Conservation (phyloP, 495 filamentous ascomycete species). For the Neurospora sublineolata region DNA sequence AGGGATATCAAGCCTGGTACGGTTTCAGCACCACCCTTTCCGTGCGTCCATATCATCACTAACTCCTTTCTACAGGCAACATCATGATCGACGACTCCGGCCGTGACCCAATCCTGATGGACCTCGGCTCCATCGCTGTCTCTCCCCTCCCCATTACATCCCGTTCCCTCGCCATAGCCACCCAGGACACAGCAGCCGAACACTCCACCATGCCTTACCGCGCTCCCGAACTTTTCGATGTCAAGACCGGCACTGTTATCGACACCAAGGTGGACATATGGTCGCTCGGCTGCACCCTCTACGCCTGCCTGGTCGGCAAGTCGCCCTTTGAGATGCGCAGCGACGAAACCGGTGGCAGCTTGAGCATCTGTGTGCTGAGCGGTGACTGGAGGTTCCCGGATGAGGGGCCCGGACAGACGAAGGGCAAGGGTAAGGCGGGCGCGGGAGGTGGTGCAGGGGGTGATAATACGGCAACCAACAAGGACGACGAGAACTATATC, state of each 20-base stretch:
- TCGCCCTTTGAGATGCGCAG: conserved; percentile 90
- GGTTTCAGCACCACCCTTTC: conserved; percentile 1
- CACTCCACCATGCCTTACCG: conserved; percentile 98
- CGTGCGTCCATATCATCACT: conserved; percentile 2
- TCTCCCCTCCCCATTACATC: conserved; percentile 89
- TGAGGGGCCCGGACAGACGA: conserved; percentile 44
- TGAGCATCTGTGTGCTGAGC: conserved; percentile 82
- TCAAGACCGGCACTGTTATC: conserved; percentile 82
- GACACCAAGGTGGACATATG: conserved; percentile 98
- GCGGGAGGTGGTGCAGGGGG: conserved; percentile 8
- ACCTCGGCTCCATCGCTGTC: conserved; percentile 82
- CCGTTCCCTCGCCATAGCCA: conserved; percentile 76
- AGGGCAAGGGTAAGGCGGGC: conserved; percentile 44
- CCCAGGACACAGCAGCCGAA: conserved; percentile 89
- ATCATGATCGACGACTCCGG: conserved; percentile 93
- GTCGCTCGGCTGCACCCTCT: conserved; percentile 92
- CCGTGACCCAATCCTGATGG: conserved; percentile 89
- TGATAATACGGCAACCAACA: conserved; percentile 4
- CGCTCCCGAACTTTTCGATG: conserved; percentile 94
- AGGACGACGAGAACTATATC: conserved; percentile 34
- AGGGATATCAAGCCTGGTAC: conserved; percentile 93
- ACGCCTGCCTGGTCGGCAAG: conserved; percentile 90
- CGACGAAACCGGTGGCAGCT: conserved; percentile 88
- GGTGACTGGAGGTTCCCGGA: conserved; percentile 93
- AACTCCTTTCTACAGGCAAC: conserved; percentile 49